Evolutionary conservation across 1,284 basidiomycete species (phyloP), one percentile per base, ranked within the genome.

Genomic region (Rhodotorula sp.): DNA sequence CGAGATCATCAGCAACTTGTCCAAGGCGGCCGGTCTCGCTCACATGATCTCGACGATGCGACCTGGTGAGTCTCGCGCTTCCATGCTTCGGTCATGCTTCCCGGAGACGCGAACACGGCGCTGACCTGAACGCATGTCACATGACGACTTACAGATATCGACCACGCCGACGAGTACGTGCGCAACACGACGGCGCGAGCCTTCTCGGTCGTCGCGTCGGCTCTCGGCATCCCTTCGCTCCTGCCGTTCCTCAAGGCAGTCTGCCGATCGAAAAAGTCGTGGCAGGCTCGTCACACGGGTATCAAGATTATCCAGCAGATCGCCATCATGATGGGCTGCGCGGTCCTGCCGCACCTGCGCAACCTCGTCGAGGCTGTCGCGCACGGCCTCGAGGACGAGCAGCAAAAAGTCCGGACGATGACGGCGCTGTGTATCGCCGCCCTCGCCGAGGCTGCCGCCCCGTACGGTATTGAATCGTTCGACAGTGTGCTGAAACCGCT

Each of bases 11-110:
- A 95, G 93, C 79, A 99, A 99, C 82, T 84, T 99, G 62, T 97
- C 97, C 60, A 99, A 99, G 82, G 97, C 97, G 4, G 95, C 97
- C 48, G 95, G 97, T 82, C 89, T 99, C 31, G 97, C 95, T 4
- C 97, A 99, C 82, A 99, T 99, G 97, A 99, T 99, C 79, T 99
- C 95, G 50, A 99, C 95, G 28, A 99, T 99, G 95, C 90, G 95
- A 78, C 97, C 97, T 5, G 72, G 72, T 70, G 21, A 55, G 54
- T n/a, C 62, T 68, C 47, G 8, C 34, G 45, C 21, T 49, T 34
- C n/a, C 16, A 45, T 15, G 6, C 31, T 31, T 50, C 21, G 48
- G 59, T 19, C 23, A 16, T 7, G 3, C 6, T 28, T 21, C 50
- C 28, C 28, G 28, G 28, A 28, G 28, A 28, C 28, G 28, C 28